Evolutionary conservation across 2,329 filamentous ascomycete genomes (phyloP).

Genomic region (Leptographium wingfieldii): DNA sequence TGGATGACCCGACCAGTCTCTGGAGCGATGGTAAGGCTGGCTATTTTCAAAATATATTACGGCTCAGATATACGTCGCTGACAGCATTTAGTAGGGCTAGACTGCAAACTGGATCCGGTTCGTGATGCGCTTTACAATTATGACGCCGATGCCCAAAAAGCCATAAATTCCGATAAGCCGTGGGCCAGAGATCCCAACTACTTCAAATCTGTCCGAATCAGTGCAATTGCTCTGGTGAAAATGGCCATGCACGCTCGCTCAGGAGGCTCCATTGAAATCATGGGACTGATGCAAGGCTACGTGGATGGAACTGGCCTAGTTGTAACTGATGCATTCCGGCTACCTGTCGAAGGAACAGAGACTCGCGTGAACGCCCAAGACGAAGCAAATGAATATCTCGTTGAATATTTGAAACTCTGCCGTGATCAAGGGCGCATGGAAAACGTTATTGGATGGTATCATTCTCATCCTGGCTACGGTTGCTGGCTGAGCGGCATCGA

Average conservation of each 20-base stretch:
- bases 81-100: slow-evolving; percentile 50
- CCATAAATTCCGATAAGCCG: slow-evolving; percentile 50
- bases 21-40: slow-evolving; percentile 38
- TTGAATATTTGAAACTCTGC: slow-evolving; percentile 66
- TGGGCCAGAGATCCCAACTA: slow-evolving; percentile 72
- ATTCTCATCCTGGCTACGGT: slow-evolving; percentile 92
- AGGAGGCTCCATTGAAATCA: slow-evolving; percentile 82
- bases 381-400: slow-evolving; percentile 95
- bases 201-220: slow-evolving; percentile 90
- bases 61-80: background rate
- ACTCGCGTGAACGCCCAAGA: slow-evolving; percentile 92
- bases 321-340: slow-evolving; percentile 83
- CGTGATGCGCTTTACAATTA: slow-evolving; percentile 90
- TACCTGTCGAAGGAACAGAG: slow-evolving; percentile 97
- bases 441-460: slow-evolving; percentile 96
- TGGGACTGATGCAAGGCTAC: slow-evolving; percentile 97
- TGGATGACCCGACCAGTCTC: slow-evolving; percentile 45
- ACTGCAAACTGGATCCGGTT: slow-evolving; percentile 75
- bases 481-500: slow-evolving; percentile 98
- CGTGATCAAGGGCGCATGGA: slow-evolving; percentile 68
- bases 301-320: slow-evolving; percentile 75
- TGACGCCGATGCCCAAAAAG: slow-evolving; percentile 54
- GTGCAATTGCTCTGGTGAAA: slow-evolving; percentile 85
- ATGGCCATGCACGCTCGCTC: slow-evolving; percentile 99
- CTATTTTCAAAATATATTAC: background rate